Evolutionary conservation across 768 basidiomycete species (phyloP), one percentile per base, ranked within the genome.

Genomic region (Kwoniella sp.): DNA sequence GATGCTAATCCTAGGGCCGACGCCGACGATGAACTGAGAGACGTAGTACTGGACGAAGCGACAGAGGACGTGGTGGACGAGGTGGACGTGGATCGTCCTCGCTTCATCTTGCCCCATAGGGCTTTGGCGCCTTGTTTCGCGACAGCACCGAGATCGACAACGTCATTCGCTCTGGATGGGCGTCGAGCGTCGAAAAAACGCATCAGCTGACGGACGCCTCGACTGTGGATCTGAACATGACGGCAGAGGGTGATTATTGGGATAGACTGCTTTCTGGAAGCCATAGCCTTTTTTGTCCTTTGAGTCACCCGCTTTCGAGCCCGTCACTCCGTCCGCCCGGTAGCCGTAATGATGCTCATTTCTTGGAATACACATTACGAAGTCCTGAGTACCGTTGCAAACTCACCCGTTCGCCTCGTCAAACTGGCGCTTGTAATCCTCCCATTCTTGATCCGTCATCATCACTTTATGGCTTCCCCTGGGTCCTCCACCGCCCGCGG

Each of bases 381-480:
- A n/a, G 7, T 37, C 5, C 34, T 5, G 34, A 13, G 34, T 13
- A 7, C 7, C 34, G n/a, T 37, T 17, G 15, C 45, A 2, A 12
- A 58, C 63, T 68, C 47, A 72, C 67, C 62, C 67, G 47, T 50
- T 58, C 29, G 70, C 68, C 22, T 23, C 54, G 37, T 62, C 58
- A 58, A 68, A 69, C 17, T 69, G 55, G 61, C 66, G 65, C 61
- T 74, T 74, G 59, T 79, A 79, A 45, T 64, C 55, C 57, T 75
- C 74, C 76, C 76, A 77, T 38, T 77, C 71, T 51, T 65, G 69
- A 62, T 77, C 76, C 0, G 61, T 73, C 76, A 77, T 74, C 58
- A 75, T 67, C 45, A 76, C 53, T 37, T 30, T 61, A 20, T 67
- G 45, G 1, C n/a, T 20, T 4, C 55, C 52, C 11, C 58, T 25